These are phyloP conservation scores for Lentinula aciculospora DNA, from an alignment of 768 basidiomycete genomes.

Conservation along the genomic window DNA sequence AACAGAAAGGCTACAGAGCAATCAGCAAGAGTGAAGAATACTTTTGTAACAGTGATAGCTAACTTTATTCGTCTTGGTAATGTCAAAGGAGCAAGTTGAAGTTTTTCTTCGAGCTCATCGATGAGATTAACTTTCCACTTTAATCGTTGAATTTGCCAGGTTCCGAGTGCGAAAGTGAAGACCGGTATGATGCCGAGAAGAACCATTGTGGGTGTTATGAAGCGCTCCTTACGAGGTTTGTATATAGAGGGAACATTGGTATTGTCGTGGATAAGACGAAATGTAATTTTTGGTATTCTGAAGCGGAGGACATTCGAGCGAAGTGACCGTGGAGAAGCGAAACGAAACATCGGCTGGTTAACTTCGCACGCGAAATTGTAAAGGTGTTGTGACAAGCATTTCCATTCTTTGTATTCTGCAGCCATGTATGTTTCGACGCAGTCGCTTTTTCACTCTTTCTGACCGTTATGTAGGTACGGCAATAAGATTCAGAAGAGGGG, in stretches of 20 bases:
- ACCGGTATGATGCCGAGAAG: slow-evolving; percentile 83
- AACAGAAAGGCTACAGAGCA: slow-evolving; percentile 49
- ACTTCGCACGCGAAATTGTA: slow-evolving; percentile 1
- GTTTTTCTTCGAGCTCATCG: slow-evolving; percentile 88
- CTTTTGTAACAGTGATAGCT: slow-evolving; percentile 13
- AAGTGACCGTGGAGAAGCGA: slow-evolving; percentile 12
- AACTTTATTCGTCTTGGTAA: slow-evolving; percentile 89
- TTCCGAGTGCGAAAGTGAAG: slow-evolving; percentile 84
- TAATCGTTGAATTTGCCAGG: slow-evolving; percentile 91
- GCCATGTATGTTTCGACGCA: not conserved
- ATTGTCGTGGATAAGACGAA: slow-evolving; percentile 1
- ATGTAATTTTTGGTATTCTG: slow-evolving; percentile 2
- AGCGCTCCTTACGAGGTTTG: slow-evolving; percentile 51
- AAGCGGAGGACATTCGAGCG: slow-evolving; percentile 4
- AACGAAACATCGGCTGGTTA: slow-evolving; percentile 10
- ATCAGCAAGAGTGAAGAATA: not conserved
- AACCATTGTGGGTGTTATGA: slow-evolving; percentile 66
- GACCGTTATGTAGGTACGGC: slow-evolving; percentile 13
- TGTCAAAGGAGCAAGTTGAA: slow-evolving; percentile 69
- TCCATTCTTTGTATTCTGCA: not conserved
- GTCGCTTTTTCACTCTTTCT: not conserved
- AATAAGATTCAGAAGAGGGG: slow-evolving; percentile 26
- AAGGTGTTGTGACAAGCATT: not conserved
- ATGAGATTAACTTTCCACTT: slow-evolving; percentile 95
- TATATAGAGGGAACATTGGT: slow-evolving; percentile 43